Percentiles rank a stretch among this genome's conserved stretches.
Evolutionary conservation across 192 early-diverging fungal genomes (phyloP).

Genomic region (Linnemannia zychae): DNA sequence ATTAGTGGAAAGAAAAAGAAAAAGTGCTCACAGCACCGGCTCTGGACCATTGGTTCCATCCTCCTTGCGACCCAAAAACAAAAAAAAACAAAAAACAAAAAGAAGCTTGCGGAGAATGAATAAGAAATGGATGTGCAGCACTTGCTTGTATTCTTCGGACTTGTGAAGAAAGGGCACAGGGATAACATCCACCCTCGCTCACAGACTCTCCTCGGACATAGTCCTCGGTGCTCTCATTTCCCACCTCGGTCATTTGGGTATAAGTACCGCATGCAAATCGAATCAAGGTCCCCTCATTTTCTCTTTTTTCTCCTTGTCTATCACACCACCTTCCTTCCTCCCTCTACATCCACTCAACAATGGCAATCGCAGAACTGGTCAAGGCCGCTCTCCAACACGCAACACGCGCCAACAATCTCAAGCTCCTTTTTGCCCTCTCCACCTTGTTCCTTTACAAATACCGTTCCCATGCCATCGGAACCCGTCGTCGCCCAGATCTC

Average conservation of each 20-base stretch:
- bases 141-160: no score
- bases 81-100: no score
- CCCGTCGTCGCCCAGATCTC: constrained; percentile 22
- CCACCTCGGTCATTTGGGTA: neutral
- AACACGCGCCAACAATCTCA: neutral
- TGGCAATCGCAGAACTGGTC: neutral
- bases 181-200: neutral
- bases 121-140: no score
- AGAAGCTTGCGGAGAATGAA: no score
- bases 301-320: neutral
- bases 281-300: neutral
- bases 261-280: neutral
- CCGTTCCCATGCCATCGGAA: constrained; percentile 26
- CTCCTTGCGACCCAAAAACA: no score
- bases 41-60: no score
- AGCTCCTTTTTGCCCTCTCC: neutral
- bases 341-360: neutral
- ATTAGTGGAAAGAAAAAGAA: no score
- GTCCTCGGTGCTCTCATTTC: neutral
- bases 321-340: neutral
- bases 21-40: no score
- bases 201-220: no score
- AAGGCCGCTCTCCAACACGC: neutral
- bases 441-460: constrained; percentile 20
- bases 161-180: neutral